These are phyloP conservation scores for Fusarium torreyae DNA, from an alignment of 2,329 filamentous ascomycete species.

Conservation along the genomic window DNA sequence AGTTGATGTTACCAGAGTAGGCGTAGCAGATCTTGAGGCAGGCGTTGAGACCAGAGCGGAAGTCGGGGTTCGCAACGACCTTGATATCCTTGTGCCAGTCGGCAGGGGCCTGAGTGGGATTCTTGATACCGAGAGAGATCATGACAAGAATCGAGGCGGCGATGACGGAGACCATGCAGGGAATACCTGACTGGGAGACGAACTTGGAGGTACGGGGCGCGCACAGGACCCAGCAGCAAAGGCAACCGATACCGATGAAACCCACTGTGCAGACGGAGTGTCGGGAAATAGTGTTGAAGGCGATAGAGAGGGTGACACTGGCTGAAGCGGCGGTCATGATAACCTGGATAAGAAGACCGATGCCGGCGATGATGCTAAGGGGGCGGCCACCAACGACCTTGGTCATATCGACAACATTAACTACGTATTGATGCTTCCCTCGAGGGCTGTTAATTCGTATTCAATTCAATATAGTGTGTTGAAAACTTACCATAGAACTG, in stretches of 20 bases:
- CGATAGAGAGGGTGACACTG: constrained; percentile 76
- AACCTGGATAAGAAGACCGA: constrained; percentile 80
- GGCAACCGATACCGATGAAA: constrained; percentile 74
- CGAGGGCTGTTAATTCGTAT: too few relatives aligned
- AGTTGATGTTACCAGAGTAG: constrained; percentile 57
- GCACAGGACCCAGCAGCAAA: constrained; percentile 75
- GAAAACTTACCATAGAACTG: constrained; percentile 68
- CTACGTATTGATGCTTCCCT: constrained; percentile 75
- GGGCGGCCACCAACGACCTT: constrained; percentile 61
- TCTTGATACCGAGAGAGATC: constrained; percentile 53
- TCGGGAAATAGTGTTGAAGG: constrained; percentile 76
- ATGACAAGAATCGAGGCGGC: constrained; percentile 57
- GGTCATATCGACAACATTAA: constrained; percentile 80
- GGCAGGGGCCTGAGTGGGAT: constrained; percentile 50
- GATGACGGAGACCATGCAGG: constrained; percentile 54
- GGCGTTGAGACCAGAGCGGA: constrained; percentile 53
- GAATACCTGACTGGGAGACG: constrained; percentile 52
- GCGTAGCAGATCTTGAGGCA: constrained; percentile 56
- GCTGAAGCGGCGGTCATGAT: constrained; percentile 79
- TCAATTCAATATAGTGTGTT: too few relatives aligned
- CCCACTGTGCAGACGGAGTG: constrained; percentile 76
- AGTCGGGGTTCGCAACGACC: constrained; percentile 51
- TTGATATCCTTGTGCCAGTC: constrained; percentile 51
- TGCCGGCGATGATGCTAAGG: constrained; percentile 54
- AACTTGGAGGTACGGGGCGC: constrained; percentile 75